phyloP scores from a whole-genome alignment of 108 stramenopile genomes.

The Skeletonema menzelii region DNA sequence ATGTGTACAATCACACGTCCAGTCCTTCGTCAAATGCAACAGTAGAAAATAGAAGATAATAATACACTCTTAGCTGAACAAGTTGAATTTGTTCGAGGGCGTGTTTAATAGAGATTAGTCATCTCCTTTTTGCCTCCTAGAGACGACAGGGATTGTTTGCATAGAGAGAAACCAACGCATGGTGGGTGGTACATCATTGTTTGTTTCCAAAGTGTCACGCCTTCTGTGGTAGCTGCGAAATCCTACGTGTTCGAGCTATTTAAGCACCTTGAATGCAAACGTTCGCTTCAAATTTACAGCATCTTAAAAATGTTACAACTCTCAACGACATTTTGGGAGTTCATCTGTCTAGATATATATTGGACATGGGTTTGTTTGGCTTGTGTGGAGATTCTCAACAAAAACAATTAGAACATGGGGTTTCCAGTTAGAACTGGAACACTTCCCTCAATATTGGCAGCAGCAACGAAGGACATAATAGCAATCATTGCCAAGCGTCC shows the following conservation, averaged over 20 bases:
- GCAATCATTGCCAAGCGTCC: constrained; percentile 78
- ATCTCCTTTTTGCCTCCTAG: not conserved
- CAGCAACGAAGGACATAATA: constrained; percentile 78
- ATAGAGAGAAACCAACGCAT: too few relatives aligned
- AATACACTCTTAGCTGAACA: not conserved
- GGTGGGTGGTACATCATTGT: too few relatives aligned
- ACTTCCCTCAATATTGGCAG: constrained; percentile 68
- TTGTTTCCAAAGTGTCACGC: too few relatives aligned
- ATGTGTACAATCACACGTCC: constrained; percentile 75
- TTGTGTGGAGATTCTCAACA: not conserved
- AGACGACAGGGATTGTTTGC: too few relatives aligned
- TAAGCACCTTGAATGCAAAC: too few relatives aligned
- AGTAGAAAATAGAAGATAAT: constrained; percentile 12
- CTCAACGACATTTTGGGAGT: not conserved
- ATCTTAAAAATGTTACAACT: not conserved
- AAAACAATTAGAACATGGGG: constrained; percentile 50
- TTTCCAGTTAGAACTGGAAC: constrained; percentile 65
- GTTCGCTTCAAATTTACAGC: too few relatives aligned
- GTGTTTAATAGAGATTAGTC: not conserved
- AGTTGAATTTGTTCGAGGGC: not conserved
- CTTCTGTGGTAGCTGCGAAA: too few relatives aligned
- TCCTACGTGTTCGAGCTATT: too few relatives aligned
- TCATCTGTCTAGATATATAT: not conserved
- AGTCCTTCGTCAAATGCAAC: constrained; percentile 54
- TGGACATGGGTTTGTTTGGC: not conserved